Evolutionary conservation across 2,329 filamentous ascomycete genomes (phyloP), one percentile per base, ranked within the genome.

Genomic region (Trichoderma asperellum): DNA sequence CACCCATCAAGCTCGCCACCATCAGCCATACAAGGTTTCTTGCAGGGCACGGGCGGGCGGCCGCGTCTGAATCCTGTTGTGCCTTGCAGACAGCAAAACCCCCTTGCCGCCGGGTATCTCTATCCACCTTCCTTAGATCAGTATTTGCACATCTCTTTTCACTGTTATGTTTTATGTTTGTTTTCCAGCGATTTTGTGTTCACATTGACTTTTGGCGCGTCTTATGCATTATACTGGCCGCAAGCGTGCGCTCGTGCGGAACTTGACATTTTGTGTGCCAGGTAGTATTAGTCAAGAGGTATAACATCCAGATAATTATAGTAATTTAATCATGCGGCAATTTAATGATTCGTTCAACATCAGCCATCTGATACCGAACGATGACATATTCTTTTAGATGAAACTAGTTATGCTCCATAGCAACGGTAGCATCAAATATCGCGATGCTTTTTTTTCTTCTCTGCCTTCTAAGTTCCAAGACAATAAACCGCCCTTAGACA

Each of bases 91-190:
- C 8, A 16, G 63, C 55, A 67, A 37, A 58, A 18, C 40, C 29
- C 40, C 63, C 63, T 49, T 67, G 29, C 40, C 37, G 40, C 29
- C 35, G 16, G 12, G 14, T 37, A 32, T 59, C n/a, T 67, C 29
- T 59, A 29, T 29, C 7, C 21, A 16, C 63, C 63, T 29, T 58
- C 8, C 21, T n/a, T 14, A 5, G 4, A 7, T 65, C 27, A 16
- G n/a, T 47, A 43, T n/a, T 43, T 27, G 6, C 18, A 49, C 32
- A 37, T 34, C 35, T 47, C n/a, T 21, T 21, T 18, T 34, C n/a
- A 59, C n/a, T 67, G 55, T 67, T 52, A 56, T 67, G 40, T n/a
- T 18, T 59, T 27, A n/a, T 10, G n/a, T 40, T 34, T 57, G 40
- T 43, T 61, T 47, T 68, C n/a, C 47, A n/a, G 24, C 57, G 1